Conservation (phyloP, 345 rosid species). For the Eucalyptus regnans region DNA sequence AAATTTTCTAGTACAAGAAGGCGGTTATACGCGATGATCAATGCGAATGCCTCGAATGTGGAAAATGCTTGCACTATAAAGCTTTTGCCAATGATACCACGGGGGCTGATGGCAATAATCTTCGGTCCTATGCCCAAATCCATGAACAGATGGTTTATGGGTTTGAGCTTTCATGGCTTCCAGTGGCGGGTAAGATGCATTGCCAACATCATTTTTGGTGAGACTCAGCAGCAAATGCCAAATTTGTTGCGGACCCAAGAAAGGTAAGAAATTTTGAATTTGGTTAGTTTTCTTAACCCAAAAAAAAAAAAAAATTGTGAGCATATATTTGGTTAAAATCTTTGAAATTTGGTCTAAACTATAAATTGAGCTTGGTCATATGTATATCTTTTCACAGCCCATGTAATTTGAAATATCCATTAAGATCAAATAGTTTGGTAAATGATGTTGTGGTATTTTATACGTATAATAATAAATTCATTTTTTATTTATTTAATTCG, state of each 20-base stretch:
- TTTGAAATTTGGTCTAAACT: not conserved
- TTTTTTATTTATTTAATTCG: not conserved
- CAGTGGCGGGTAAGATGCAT: rapidly evolving
- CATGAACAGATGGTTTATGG: not conserved
- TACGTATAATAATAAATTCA: not conserved
- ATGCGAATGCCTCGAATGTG: not conserved
- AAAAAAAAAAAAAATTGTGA: rapidly evolving
- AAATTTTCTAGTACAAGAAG: not conserved
- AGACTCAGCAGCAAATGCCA: not conserved
- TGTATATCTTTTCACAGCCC: not conserved
- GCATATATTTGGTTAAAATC: not conserved
- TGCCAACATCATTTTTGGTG: not conserved
- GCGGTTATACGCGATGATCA: rapidly evolving
- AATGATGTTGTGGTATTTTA: not conserved
- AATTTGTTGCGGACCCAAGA: not conserved
- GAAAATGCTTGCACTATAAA: not conserved
- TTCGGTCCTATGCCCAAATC: not conserved
- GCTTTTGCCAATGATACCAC: not conserved
- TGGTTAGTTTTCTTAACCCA: not conserved
- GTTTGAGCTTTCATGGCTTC: not conserved
- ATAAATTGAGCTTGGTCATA: not conserved
- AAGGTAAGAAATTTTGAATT: not conserved
- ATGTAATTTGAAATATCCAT: not conserved
- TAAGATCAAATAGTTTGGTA: not conserved
- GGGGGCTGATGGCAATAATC: not conserved